Evolutionary conservation across 345 rosid genomes (phyloP), one percentile per base, ranked within the genome.

Genomic region (Citropsis articulata): DNA sequence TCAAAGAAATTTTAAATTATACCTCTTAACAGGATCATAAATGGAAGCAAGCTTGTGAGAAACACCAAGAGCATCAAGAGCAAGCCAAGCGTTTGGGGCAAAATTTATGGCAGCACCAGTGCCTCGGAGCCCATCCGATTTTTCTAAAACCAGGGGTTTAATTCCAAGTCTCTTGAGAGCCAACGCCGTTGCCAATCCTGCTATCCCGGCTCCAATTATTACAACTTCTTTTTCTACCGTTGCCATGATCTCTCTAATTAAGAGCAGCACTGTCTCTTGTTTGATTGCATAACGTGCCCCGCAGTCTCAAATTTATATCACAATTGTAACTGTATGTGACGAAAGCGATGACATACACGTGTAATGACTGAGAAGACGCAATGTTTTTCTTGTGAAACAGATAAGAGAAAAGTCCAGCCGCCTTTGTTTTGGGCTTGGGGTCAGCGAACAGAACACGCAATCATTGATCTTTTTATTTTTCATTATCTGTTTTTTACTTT

Each of bases 21-120:
- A 59, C 66, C 50, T 24, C 6, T 72, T 12, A 5, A 22, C 1
- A 36, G 76, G 53, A 24, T 22, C 22, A 24, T 72, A 72, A 57
- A 24, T 10, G 31, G 76, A 36, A 59, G 33, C 24, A 27, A 88
- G 88, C 76, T 82, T 85, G 69, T 80, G 82, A n/a, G 83, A 77
- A 59, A 85, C 81, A 4, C 85, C 85, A 35, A 88, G 85, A 9
- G 80, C 82, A 30, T 88, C 87, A 21, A 88, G 87, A 4, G 86
- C 87, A 5, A 76, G 77, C 88, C 88, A 85, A 2, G 80, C 87
- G 55, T 85, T 85, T 3, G 88, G 81, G n/a, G 30, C 45, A 13
- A 86, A 83, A 9, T 30, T 72, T 4, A 88, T 21, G 16, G 84
- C 87, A 0, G 85, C 66, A 0, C 88, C 88, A 1, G 84, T 73